Conservation (phyloP, 2,329 filamentous ascomycete species). For the Raffaelea arxii region DNA sequence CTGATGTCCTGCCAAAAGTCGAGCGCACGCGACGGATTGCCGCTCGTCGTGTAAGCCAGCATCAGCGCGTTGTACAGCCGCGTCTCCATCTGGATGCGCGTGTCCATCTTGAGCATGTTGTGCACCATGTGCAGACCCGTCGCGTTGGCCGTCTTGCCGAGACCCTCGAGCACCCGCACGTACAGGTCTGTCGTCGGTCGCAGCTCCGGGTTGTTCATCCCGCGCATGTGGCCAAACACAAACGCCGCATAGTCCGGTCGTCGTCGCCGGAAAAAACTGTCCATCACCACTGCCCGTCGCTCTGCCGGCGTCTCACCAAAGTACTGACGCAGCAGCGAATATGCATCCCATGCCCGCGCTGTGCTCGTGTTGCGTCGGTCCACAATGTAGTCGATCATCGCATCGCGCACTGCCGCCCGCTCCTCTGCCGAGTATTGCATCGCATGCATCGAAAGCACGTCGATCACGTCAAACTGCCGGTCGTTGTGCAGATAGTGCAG, state of each 20-base stretch:
- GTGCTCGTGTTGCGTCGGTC: conserved; percentile 49
- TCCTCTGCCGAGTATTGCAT: conserved; percentile 62
- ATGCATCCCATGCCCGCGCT: conserved; percentile 53
- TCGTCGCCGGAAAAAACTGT: conserved; percentile 64
- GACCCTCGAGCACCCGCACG: conserved; percentile 64
- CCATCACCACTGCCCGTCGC: conserved; percentile 65
- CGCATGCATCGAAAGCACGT: conserved; percentile 68
- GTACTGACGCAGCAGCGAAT: conserved; percentile 55
- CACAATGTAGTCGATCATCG: conserved; percentile 58
- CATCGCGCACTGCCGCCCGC: conserved; percentile 54
- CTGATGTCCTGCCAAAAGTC: conserved; percentile 79
- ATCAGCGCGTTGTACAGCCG: conserved; percentile 75
- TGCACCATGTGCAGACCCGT: conserved; percentile 68
- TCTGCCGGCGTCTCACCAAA: conserved; percentile 57
- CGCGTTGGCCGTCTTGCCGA: conserved; percentile 33
- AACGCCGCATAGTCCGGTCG: conserved; percentile 77
- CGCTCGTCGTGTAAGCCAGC: conserved; percentile 69
- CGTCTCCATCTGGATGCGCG: conserved; percentile 67
- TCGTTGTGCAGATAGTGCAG: conserved; percentile 64
- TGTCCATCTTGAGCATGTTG: conserved; percentile 91
- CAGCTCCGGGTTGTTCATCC: conserved; percentile 51
- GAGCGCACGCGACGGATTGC: conserved; percentile 55
- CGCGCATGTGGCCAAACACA: conserved; percentile 91
- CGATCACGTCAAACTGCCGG: conserved; percentile 69
- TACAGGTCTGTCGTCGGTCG: conserved; percentile 70